phyloP scores from a whole-genome alignment of 1,139 yeast genomes.

The Candida albicans region DNA sequence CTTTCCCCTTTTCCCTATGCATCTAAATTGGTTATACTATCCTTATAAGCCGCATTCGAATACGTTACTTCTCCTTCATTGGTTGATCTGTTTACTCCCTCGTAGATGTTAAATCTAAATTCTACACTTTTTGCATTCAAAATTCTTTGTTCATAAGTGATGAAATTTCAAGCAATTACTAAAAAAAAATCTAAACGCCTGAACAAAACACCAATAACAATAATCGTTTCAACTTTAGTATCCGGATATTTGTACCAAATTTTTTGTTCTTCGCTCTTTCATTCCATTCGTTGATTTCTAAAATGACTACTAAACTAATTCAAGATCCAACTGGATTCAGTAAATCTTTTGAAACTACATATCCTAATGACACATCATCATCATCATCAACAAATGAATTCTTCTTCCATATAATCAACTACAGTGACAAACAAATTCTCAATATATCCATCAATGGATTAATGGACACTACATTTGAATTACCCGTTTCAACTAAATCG shows the following conservation, averaged over 20 bases:
- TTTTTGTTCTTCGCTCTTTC: not conserved
- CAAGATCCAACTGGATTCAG: slow-evolving; percentile 24
- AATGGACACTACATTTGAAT: slow-evolving; percentile 43
- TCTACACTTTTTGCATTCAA: too few species aligned
- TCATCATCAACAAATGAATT: slow-evolving; percentile 20
- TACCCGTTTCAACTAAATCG: slow-evolving; percentile 40
- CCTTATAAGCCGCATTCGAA: too few species aligned
- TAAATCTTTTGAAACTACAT: slow-evolving; percentile 18
- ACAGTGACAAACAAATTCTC: slow-evolving; percentile 34
- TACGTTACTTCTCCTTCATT: too few species aligned
- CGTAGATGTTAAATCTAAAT: too few species aligned
- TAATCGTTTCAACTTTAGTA: too few species aligned
- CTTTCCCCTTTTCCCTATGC: too few species aligned
- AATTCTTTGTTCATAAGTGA: too few species aligned
- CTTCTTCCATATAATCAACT: slow-evolving; percentile 38
- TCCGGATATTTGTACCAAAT: not conserved
- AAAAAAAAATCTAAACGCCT: too few species aligned
- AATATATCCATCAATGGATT: slow-evolving; percentile 40
- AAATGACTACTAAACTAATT: slow-evolving; percentile 10
- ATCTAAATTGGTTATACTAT: too few species aligned
- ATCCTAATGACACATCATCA: slow-evolving; percentile 18
- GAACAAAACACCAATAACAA: too few species aligned
- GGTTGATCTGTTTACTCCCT: too few species aligned
- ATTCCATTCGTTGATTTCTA: not conserved
- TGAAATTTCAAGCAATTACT: too few species aligned